phyloP scores from a whole-genome alignment of 495 filamentous ascomycete genomes.

The Sabuloglossum arenarium region DNA sequence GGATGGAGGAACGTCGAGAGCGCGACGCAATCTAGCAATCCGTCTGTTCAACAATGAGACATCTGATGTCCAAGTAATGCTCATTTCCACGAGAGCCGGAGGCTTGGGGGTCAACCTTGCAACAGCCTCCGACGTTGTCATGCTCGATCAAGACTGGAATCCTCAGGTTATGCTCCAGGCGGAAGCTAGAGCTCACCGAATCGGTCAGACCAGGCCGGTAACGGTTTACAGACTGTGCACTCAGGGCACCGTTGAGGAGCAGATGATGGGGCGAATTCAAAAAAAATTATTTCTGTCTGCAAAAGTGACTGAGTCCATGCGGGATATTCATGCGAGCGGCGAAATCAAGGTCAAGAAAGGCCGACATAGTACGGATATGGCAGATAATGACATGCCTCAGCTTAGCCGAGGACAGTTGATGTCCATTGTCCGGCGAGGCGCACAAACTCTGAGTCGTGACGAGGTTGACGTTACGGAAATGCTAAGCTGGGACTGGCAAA shows the following conservation, averaged over 20 bases:
- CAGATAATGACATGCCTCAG: constrained; percentile 27
- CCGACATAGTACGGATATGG: neutral
- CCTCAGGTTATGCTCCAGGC: constrained; percentile 40
- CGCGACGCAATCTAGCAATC: constrained; percentile 34
- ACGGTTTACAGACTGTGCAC: constrained; percentile 37
- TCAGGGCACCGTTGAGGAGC: constrained; percentile 38
- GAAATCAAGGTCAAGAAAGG: constrained; percentile 4
- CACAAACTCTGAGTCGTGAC: constrained; percentile 29
- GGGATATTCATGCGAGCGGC: constrained; percentile 24
- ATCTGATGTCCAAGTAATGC: constrained; percentile 29
- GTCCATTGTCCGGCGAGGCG: constrained; percentile 33
- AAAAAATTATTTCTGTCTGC: constrained; percentile 48
- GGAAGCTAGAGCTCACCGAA: constrained; percentile 36
- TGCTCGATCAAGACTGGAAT: constrained; percentile 49
- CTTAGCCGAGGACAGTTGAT: constrained; percentile 31
- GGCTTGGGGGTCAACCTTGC: constrained; percentile 43
- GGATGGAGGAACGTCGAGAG: constrained; percentile 33
- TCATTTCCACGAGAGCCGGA: constrained; percentile 42
- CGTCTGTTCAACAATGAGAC: constrained; percentile 31
- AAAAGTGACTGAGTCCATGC: constrained; percentile 39
- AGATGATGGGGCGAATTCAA: constrained; percentile 39
- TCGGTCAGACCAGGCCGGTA: constrained; percentile 36
- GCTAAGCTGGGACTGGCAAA: constrained; percentile 35
- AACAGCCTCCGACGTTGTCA: constrained; percentile 36
- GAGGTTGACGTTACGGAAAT: constrained; percentile 35